Percentiles rank a stretch among this genome's conserved stretches.
phyloP scores from a whole-genome alignment of 2,329 filamentous ascomycete species.

The Tolypocladium tropicale region DNA sequence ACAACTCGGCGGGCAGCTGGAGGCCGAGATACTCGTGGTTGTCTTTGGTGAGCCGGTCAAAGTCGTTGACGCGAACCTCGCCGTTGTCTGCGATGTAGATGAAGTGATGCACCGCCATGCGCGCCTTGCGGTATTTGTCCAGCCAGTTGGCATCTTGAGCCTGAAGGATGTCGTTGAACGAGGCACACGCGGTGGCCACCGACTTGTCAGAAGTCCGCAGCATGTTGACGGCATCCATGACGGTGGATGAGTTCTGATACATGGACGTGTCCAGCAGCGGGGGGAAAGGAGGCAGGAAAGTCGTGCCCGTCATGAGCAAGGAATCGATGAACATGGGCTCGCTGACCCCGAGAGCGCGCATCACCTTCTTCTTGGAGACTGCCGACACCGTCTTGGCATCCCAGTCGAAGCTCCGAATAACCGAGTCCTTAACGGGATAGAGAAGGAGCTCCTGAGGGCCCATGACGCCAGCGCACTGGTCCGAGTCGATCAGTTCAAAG shows the following conservation, averaged over 20 bases:
- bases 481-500: constrained; percentile 56
- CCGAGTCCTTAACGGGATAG: constrained; percentile 69
- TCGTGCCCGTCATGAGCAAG: constrained; percentile 71
- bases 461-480: constrained; percentile 67
- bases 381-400: constrained; percentile 52
- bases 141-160: constrained; percentile 65
- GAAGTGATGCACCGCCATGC: constrained; percentile 79
- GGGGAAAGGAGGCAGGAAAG: constrained; percentile 71
- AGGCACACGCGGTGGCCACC: constrained; percentile 63
- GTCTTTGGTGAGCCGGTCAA: constrained; percentile 65
- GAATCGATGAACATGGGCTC: constrained; percentile 75
- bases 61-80: constrained; percentile 63
- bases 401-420: constrained; percentile 60
- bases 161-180: constrained; percentile 70
- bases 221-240: constrained; percentile 70
- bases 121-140: constrained; percentile 77
- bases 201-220: constrained; percentile 58
- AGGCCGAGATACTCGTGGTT: constrained; percentile 87
- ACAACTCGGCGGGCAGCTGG: constrained; percentile 79
- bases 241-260: constrained; percentile 47
- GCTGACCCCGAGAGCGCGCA: constrained; percentile 54
- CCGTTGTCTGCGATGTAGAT: constrained; percentile 72
- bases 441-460: constrained; percentile 77
- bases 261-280: constrained; percentile 53
- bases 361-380: constrained; percentile 57